Conservation (phyloP, 129 eudicot genomes). For the Chrysanthemum seticuspe region DNA sequence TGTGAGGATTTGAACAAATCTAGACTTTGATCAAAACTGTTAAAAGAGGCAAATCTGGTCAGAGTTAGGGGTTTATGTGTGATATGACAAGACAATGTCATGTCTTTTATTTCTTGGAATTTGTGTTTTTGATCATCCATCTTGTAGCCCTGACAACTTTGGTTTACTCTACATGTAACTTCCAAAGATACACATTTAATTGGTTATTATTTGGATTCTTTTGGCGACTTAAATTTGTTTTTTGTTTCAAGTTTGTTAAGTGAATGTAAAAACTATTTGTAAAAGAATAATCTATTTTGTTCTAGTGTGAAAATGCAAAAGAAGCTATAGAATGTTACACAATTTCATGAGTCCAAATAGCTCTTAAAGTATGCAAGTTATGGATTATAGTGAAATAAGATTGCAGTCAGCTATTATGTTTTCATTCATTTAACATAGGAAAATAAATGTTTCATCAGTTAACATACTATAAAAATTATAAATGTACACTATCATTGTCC, state of each 20-base stretch:
- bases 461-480: not conserved
- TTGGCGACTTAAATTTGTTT: too few relatives aligned
- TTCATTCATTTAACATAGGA: not conserved
- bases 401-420: not conserved
- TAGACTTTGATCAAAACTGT: slow-evolving; percentile 8
- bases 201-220: too few relatives aligned
- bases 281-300: too few relatives aligned
- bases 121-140: slow-evolving; percentile 9
- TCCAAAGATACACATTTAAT: too few relatives aligned
- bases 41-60: slow-evolving; percentile 12
- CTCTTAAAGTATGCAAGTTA: too few relatives aligned
- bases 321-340: too few relatives aligned
- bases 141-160: not conserved
- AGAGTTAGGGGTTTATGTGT: slow-evolving; percentile 18
- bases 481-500: not conserved
- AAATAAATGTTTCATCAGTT: not conserved
- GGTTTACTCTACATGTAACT: not conserved
- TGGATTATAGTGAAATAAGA: too few relatives aligned
- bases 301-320: too few relatives aligned
- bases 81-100: slow-evolving; percentile 30
- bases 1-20: slow-evolving; percentile 12
- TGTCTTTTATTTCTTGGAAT: slow-evolving; percentile 19
- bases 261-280: too few relatives aligned
- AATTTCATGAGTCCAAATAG: too few relatives aligned
- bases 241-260: too few relatives aligned